phyloP scores from a whole-genome alignment of 257 asterid species.

The Linderniella brevidens region DNA sequence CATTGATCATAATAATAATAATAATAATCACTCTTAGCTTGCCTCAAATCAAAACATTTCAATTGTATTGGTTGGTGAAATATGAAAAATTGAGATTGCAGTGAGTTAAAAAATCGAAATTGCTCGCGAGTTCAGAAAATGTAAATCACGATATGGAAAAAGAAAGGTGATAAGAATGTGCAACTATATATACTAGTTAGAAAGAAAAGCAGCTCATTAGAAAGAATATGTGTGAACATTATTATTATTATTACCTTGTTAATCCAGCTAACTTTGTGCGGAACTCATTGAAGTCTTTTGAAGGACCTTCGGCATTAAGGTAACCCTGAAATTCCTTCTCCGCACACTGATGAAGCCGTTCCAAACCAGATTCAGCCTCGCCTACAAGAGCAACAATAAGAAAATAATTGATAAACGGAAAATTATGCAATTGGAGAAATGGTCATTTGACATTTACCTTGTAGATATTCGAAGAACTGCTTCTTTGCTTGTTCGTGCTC shows the following conservation, averaged over 20 bases:
- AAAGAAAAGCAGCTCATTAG: no score
- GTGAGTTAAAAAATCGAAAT: no score
- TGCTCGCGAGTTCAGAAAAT: no score
- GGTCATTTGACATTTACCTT: constrained; percentile 34
- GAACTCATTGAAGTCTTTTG: constrained; percentile 76
- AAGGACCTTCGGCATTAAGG: constrained; percentile 43
- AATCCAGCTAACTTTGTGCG: constrained; percentile 92
- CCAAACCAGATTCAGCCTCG: constrained; percentile 97
- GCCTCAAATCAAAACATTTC: no score
- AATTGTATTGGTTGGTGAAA: no score
- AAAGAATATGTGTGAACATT: no score
- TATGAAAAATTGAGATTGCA: no score
- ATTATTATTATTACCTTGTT: constrained; percentile 57
- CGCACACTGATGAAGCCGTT: constrained; percentile 98
- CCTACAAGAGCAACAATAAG: constrained; percentile 24
- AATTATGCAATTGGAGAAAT: not conserved
- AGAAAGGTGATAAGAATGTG: no score
- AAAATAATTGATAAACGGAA: constrained; percentile 6
- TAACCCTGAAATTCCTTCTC: constrained; percentile 69
- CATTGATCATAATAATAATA: not conserved
- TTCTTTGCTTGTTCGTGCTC: constrained; percentile 53
- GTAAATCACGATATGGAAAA: no score
- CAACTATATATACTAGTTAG: no score
- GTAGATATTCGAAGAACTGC: constrained; percentile 89
- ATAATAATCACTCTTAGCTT: no score